These are phyloP conservation scores for Boletus edulis DNA, from an alignment of 768 basidiomycete genomes.

Conservation along the genomic window DNA sequence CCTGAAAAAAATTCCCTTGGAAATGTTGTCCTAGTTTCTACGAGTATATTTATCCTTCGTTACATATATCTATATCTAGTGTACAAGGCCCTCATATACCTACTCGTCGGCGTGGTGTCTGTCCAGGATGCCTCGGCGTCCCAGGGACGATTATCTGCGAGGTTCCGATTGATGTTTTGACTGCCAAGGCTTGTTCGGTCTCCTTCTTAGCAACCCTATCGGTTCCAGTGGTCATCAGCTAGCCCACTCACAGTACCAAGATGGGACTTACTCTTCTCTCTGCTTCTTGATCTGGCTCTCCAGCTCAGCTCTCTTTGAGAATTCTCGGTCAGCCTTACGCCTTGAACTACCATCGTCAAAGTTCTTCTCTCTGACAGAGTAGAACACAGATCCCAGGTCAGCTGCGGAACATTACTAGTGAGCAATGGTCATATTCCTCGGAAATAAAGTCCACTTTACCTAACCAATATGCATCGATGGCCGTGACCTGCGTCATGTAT, in stretches of 20 bases:
- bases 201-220: conserved; percentile 60
- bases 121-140: conserved; percentile 73
- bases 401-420: conserved; percentile 43
- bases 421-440: not conserved
- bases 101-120: conserved; percentile 71
- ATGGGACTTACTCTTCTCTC: conserved; percentile 55
- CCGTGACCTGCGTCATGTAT: conserved; percentile 99
- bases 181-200: conserved; percentile 56
- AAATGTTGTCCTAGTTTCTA: not conserved
- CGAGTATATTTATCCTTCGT: not conserved
- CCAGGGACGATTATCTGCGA: conserved; percentile 76
- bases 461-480: conserved; percentile 96
- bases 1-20: no score
- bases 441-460: conserved; percentile 45
- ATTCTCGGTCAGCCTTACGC: conserved; percentile 81
- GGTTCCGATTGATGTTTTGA: conserved; percentile 51
- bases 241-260: not conserved
- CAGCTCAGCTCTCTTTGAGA: conserved; percentile 86
- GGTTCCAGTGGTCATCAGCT: conserved; percentile 1
- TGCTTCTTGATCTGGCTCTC: conserved; percentile 89
- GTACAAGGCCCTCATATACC: conserved; percentile 51
- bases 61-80: not conserved
- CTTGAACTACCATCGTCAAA: conserved; percentile 86
- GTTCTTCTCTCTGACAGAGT: conserved; percentile 96
- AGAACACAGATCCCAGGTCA: conserved; percentile 94